Percentiles rank a stretch among this genome's conserved stretches.
These are phyloP conservation scores for Euphorbia schlechtendalii DNA, from an alignment of 441 rosid species.

Conservation along the genomic window DNA sequence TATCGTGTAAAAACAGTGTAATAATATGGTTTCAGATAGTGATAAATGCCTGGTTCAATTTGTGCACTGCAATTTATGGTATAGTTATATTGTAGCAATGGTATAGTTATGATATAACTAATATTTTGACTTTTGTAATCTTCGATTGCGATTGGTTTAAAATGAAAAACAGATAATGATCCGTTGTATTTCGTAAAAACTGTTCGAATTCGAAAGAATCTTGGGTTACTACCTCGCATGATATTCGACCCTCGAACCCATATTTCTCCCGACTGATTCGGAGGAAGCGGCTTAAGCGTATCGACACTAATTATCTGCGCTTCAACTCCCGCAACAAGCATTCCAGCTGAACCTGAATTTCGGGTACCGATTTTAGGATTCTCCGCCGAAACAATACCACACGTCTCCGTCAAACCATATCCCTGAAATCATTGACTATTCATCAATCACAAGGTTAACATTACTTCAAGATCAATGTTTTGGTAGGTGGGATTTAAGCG, in stretches of 20 bases:
- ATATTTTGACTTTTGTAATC: not conserved
- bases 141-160: not conserved
- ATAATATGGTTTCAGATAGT: no score
- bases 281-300: conserved; percentile 55
- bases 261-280: conserved; percentile 61
- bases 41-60: no score
- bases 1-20: no score
- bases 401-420: conserved; percentile 85
- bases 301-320: conserved; percentile 58
- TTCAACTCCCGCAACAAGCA: conserved; percentile 55
- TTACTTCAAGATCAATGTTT: not conserved
- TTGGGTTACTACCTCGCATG: conserved; percentile 55
- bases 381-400: conserved; percentile 53
- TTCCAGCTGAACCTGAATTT: conserved; percentile 61
- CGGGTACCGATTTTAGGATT: conserved; percentile 33
- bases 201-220: not conserved
- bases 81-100: no score
- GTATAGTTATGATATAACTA: no score
- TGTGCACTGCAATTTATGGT: no score
- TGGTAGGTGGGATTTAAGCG: no score
- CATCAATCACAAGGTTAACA: conserved; percentile 9
- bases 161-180: not conserved
- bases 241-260: conserved; percentile 83
- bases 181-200: not conserved
- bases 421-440: conserved; percentile 45